These are phyloP conservation scores for Prunus salicina DNA, from an alignment of 306 rosid species.

Conservation along the genomic window DNA sequence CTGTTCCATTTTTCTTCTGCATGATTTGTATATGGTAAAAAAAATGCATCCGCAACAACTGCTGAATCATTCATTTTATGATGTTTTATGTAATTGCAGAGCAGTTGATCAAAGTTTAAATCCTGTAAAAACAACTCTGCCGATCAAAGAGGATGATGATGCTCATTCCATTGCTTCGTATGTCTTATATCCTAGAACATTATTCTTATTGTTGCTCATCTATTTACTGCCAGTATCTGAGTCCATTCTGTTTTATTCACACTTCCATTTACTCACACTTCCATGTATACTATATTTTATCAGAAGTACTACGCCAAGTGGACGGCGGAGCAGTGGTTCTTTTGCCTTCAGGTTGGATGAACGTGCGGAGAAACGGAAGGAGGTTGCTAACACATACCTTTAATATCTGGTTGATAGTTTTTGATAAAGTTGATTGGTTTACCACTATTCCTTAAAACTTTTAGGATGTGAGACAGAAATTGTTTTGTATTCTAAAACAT, in stretches of 20 bases:
- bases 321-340: conserved; percentile 47
- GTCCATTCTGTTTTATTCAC: not conserved
- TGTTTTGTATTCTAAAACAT: not conserved
- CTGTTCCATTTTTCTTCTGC: not conserved
- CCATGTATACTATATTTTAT: conserved; percentile 9
- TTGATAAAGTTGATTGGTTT: not conserved
- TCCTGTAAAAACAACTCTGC: conserved; percentile 40
- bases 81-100: conserved; percentile 43
- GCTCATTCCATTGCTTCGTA: conserved; percentile 80
- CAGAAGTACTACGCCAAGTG: conserved; percentile 55
- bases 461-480: not conserved
- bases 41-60: not conserved
- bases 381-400: conserved; percentile 46
- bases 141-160: conserved; percentile 66
- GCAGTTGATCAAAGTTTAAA: conserved; percentile 44
- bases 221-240: not conserved
- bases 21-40: not conserved
- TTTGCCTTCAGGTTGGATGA: conserved; percentile 86
- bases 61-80: not conserved
- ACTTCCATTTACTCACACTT: conserved; percentile 10
- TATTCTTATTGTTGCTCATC: not conserved
- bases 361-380: conserved; percentile 92
- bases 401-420: conserved; percentile 3
- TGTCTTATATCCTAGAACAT: conserved; percentile 23
- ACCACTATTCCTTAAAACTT: not conserved